Evolutionary conservation across 805 yeast genomes (phyloP), one percentile per base, ranked within the genome.

Genomic region (Helenozyma rhizophorensis): DNA sequence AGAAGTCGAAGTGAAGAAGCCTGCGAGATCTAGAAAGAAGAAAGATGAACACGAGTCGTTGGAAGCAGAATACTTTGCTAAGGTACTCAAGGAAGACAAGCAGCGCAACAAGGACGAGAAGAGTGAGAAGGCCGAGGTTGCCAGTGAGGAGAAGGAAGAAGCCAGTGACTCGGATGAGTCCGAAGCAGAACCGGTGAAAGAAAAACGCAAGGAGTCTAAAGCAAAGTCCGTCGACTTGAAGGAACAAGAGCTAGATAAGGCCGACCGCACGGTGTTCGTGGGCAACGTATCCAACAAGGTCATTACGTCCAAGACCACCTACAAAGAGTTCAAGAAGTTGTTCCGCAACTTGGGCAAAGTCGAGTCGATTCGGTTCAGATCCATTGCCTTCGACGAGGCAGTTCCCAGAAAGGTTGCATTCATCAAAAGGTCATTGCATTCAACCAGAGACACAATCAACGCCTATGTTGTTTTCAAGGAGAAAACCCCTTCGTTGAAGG

Each of bases 351-450:
- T 51, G 34, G 84, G 84, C 9, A 57, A 62, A 14, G 66, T 90
- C 30, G 80, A 77, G 29, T 83, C 96, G 9, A 70, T 88, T 31
- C 73, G 99, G 57, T 93, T 88, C 68, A 75, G 99, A 61, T 88
- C 97, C 2, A 82, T 93, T 45, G 85, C 96, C 2, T 86, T 89
- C 43, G 78, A 82, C 34, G 94, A 88, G 52, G 79, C 83, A 21
- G 68, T 88, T 30, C 97, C 97, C 34, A 76, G 97, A 55, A 90
- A 88, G 53, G 88, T 85, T 23, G 97, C 98, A 0, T 87, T 80
- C 54, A 81, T 84, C 39, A 75, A 80, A 49, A 86, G 85, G 53
- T 76, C 80, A 41, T 68, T 89, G 38, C 90, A 89, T 53, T 72
- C 76, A 28, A 71, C 78, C 18, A 74, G 94, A 57, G 90, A 85